A percentile compares a stretch with the other conserved stretches of the same genome.
Conservation (phyloP, 2,329 filamentous ascomycete species). For the Diplocarpon mali region DNA sequence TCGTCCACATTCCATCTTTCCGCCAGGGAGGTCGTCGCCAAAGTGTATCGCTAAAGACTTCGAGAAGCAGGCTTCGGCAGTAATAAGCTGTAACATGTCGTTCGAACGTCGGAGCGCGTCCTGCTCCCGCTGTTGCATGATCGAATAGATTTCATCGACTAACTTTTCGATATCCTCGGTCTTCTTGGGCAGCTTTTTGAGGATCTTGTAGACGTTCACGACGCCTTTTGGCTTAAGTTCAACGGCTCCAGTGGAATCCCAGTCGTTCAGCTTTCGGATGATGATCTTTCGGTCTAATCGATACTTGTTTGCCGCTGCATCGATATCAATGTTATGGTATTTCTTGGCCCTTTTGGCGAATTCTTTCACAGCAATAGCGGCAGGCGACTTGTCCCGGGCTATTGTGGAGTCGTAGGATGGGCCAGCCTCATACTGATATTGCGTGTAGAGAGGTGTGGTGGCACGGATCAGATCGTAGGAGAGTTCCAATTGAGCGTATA, state of each 20-base stretch:
- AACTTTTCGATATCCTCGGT: conserved; percentile 35
- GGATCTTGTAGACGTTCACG: conserved; percentile 41
- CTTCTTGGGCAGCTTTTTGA: conserved; percentile 34
- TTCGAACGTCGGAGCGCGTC: conserved; percentile 41
- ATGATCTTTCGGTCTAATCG: conserved; percentile 35
- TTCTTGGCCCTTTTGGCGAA: conserved; percentile 32
- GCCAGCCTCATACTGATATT: conserved; percentile 39
- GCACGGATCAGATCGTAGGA: conserved; percentile 45
- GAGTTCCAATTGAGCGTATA: conserved; percentile 51
- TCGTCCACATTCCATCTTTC: conserved; percentile 39
- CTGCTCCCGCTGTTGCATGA: conserved; percentile 41
- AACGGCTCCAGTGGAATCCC: conserved; percentile 39
- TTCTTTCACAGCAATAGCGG: conserved; percentile 34
- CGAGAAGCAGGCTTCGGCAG: conserved; percentile 40
- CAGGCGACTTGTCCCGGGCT: conserved; percentile 30
- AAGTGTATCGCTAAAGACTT: conserved; percentile 43
- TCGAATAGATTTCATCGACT: conserved; percentile 35
- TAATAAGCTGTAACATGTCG: conserved; percentile 42
- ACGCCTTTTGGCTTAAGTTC: conserved; percentile 41
- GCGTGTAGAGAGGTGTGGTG: conserved; percentile 44
- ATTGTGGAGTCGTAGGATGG: conserved; percentile 26
- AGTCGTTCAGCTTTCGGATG: conserved; percentile 42
- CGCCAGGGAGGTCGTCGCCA: conserved; percentile 40
- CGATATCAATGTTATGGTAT: conserved; percentile 38
- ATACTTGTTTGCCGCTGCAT: conserved; percentile 26